Conservation (phyloP, 2,329 filamentous ascomycete species). For the Fusarium burgessii region DNA sequence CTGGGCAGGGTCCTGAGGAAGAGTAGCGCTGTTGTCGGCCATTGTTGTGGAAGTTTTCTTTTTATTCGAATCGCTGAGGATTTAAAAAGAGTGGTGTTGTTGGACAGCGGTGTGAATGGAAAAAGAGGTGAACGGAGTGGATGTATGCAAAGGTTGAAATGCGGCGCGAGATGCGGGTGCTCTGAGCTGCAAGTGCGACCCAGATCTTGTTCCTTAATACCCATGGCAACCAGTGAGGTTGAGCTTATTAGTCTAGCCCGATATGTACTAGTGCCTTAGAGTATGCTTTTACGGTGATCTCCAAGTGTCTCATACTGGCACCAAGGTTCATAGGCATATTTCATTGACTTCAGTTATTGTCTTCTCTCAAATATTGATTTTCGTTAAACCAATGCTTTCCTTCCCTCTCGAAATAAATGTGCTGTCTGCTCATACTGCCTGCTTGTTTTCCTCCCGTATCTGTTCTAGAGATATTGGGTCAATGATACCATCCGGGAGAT, state of each 20-base stretch:
- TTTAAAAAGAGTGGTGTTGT: conserved; percentile 9
- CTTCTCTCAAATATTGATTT: neutral
- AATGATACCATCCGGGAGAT: neutral
- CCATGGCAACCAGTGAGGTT: conserved; percentile 9
- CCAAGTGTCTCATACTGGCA: neutral
- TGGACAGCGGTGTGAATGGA: conserved; percentile 19
- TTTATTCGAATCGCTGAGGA: neutral
- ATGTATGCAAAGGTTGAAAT: conserved; percentile 38
- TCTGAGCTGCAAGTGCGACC: conserved; percentile 29
- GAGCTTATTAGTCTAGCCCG: neutral
- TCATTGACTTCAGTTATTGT: neutral
- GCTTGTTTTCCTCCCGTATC: neutral
- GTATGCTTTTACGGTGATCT: neutral
- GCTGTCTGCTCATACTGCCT: neutral
- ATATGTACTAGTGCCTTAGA: neutral
- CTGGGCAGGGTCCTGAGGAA: conserved; percentile 59
- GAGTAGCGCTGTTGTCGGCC: conserved; percentile 63
- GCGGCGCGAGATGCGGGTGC: conserved; percentile 46
- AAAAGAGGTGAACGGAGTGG: conserved; percentile 19
- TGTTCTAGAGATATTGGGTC: neutral
- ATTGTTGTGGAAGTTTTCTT: conserved; percentile 50
- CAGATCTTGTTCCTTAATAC: conserved; percentile 7
- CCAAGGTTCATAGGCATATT: neutral
- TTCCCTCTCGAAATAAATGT: neutral
- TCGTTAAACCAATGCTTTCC: neutral